These are phyloP conservation scores for Rachicladosporium sp. DNA, from an alignment of 2,329 filamentous ascomycete species.

Conservation along the genomic window DNA sequence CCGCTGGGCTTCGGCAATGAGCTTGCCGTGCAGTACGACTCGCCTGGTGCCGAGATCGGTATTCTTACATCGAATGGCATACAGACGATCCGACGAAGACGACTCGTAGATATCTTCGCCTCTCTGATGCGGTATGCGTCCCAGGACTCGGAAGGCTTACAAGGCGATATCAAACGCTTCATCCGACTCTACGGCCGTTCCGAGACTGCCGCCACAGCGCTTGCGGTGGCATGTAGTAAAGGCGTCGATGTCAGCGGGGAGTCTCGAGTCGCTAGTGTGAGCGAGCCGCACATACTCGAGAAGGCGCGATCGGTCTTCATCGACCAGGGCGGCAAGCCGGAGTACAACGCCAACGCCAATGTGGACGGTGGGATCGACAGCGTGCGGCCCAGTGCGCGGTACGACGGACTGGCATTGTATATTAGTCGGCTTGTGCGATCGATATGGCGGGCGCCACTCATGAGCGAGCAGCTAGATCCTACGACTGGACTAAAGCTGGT, in stretches of 20 bases:
- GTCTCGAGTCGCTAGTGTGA: slow-evolving; percentile 55
- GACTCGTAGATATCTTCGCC: slow-evolving; percentile 87
- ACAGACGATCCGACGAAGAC: slow-evolving; percentile 68
- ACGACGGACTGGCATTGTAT: slow-evolving; percentile 79
- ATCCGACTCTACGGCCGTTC: slow-evolving; percentile 75
- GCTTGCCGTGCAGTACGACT: slow-evolving; percentile 88
- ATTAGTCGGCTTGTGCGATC: slow-evolving; percentile 77
- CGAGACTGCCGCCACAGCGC: slow-evolving; percentile 78
- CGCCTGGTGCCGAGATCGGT: slow-evolving; percentile 68
- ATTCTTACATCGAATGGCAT: slow-evolving; percentile 85
- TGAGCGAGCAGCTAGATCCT: slow-evolving; percentile 42
- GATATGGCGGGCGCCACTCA: slow-evolving; percentile 72
- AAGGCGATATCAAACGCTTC: slow-evolving; percentile 71
- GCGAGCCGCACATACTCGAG: slow-evolving; percentile 76
- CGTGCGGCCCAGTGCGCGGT: slow-evolving; percentile 75
- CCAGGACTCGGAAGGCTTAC: slow-evolving; percentile 65
- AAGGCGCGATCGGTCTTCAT: slow-evolving; percentile 79
- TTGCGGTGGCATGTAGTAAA: slow-evolving; percentile 91
- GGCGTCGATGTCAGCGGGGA: slow-evolving; percentile 67
- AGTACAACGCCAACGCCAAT: slow-evolving; percentile 64
- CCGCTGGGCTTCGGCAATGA: slow-evolving; percentile 87
- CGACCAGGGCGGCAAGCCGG: slow-evolving; percentile 80
- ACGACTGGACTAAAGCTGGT: slow-evolving; percentile 51
- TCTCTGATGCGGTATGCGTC: slow-evolving; percentile 53
- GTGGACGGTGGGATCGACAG: slow-evolving; percentile 58